Evolutionary conservation across 192 early-diverging fungal species (phyloP).

Genomic region (Dissophora globulifera): DNA sequence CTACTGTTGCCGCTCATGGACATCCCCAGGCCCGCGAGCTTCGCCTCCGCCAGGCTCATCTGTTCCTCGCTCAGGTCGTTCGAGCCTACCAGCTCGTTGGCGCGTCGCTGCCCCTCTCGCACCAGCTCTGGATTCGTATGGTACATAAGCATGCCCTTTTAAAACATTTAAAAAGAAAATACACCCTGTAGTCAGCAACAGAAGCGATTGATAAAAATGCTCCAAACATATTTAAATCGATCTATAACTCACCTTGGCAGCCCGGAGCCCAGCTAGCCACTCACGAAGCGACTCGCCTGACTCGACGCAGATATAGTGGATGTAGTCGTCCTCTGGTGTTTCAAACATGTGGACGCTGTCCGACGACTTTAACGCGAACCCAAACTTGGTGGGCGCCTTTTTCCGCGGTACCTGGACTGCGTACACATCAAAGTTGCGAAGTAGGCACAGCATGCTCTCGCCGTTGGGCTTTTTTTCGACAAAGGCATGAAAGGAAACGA

Average conservation of each 20-base stretch:
- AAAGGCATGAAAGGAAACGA: too few relatives aligned
- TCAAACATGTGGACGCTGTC: constrained; percentile 83
- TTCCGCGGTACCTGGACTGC: constrained; percentile 74
- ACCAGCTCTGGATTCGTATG: constrained; percentile 42
- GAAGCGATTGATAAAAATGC: too few relatives aligned
- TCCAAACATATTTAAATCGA: neutral
- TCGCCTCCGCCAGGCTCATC: constrained; percentile 50
- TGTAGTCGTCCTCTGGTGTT: constrained; percentile 84
- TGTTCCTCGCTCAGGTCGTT: constrained; percentile 50
- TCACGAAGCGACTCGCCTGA: constrained; percentile 71
- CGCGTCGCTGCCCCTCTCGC: constrained; percentile 38
- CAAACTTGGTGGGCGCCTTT: constrained; percentile 80
- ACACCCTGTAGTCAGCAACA: too few relatives aligned
- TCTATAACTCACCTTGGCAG: constrained; percentile 68
- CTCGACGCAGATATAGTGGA: constrained; percentile 76
- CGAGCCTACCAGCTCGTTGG: constrained; percentile 28
- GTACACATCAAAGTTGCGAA: constrained; percentile 87
- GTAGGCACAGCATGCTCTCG: constrained; percentile 58
- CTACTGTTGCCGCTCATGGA: constrained; percentile 28
- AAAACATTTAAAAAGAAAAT: too few relatives aligned
- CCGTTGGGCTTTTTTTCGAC: constrained; percentile 52
- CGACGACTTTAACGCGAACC: constrained; percentile 87
- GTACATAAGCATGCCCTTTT: constrained; percentile 54
- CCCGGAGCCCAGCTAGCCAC: constrained; percentile 77
- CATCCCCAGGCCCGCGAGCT: constrained; percentile 44